Evolutionary conservation across 2,329 filamentous ascomycete genomes (phyloP).

Genomic region (Chalaropsis thielavioides): DNA sequence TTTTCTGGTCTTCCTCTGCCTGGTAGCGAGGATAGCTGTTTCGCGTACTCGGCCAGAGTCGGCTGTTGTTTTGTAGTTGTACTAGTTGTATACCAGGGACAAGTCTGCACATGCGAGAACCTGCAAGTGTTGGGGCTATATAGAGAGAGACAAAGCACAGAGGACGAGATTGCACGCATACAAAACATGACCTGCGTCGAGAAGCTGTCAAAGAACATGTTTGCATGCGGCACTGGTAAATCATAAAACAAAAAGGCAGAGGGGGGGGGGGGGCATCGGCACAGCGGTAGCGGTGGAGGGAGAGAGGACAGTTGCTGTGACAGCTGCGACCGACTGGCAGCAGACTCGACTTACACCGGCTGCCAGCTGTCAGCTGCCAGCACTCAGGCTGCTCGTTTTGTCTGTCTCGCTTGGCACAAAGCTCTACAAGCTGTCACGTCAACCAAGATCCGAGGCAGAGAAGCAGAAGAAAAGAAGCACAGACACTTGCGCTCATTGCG

Average conservation of each 20-base stretch:
- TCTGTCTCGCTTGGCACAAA: not conserved
- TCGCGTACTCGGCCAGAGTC: not conserved
- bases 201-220: not conserved
- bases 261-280: not conserved
- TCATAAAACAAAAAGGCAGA: not conserved
- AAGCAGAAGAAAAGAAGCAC: not conserved
- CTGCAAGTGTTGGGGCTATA: not conserved
- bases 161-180: not conserved
- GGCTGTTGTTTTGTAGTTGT: not conserved
- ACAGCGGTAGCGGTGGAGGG: not conserved
- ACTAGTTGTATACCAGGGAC: not conserved
- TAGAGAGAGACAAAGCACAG: not conserved
- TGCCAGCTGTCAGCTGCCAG: not conserved
- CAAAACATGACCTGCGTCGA: not conserved
- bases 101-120: not conserved
- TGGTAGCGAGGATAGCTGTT: not conserved
- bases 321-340: not conserved
- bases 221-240: not conserved
- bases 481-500: not conserved
- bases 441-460: not conserved
- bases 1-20: not conserved
- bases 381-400: not conserved
- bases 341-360: not conserved
- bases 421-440: not conserved
- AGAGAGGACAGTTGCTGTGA: not conserved